Conservation (phyloP, 2,329 filamentous ascomycete species). For the Aspergillus pseudonomiae region DNA sequence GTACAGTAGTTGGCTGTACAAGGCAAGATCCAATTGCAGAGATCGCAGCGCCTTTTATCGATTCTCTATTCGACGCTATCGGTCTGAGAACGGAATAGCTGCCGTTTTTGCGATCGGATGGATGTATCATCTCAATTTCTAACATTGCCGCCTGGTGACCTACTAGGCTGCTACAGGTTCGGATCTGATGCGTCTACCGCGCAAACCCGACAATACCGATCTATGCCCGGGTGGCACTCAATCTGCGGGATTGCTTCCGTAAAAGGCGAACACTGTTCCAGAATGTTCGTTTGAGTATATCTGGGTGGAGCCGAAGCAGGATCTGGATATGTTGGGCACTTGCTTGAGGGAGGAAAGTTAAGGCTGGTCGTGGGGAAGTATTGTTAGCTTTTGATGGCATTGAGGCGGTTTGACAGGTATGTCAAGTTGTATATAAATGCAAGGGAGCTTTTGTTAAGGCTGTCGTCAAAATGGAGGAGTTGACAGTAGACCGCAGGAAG, state of each 20-base stretch:
- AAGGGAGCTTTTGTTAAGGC: slow-evolving; percentile 51
- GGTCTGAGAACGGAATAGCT: slow-evolving; percentile 45
- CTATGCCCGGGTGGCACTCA: slow-evolving; percentile 27
- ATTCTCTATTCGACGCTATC: slow-evolving; percentile 57
- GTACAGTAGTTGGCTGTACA: slow-evolving; percentile 54
- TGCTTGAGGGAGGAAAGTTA: slow-evolving; percentile 49
- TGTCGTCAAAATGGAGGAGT: slow-evolving; percentile 31
- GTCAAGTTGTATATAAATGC: slow-evolving; percentile 43
- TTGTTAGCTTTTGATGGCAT: slow-evolving; percentile 48
- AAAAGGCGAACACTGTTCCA: slow-evolving; percentile 26
- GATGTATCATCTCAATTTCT: slow-evolving; percentile 41
- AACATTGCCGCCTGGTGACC: slow-evolving; percentile 40
- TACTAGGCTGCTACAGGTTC: slow-evolving; percentile 33
- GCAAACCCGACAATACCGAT: background rate
- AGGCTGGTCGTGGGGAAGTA: slow-evolving; percentile 47
- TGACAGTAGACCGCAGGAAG: background rate
- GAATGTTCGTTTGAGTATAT: slow-evolving; percentile 45
- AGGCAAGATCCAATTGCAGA: slow-evolving; percentile 40
- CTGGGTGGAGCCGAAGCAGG: slow-evolving; percentile 47
- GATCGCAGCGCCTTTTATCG: slow-evolving; percentile 50
- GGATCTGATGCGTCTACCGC: slow-evolving; percentile 24
- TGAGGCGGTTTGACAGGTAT: slow-evolving; percentile 45
- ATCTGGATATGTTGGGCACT: slow-evolving; percentile 46
- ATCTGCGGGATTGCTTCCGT: slow-evolving; percentile 45
- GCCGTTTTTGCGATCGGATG: slow-evolving; percentile 45